Base-by-base conservation (phyloP, 1,284 basidiomycete genomes). In the Termitomyces sp. region DNA sequence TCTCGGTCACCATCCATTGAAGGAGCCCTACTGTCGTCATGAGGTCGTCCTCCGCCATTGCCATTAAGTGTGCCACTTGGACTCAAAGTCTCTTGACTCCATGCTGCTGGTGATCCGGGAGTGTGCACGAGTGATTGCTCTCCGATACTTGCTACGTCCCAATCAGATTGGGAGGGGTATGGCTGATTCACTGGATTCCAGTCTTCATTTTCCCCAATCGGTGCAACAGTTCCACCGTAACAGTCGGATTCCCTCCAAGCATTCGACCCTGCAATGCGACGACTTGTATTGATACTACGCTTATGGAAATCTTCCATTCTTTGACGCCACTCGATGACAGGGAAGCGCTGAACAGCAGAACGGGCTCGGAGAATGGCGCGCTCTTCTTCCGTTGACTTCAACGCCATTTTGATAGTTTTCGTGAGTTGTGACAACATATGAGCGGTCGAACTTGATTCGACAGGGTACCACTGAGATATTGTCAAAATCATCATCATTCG, bases 341-440 rank as follows among this genome's bases (percentile, higher is more conserved):
- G 93, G 87, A 96, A 96, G 66, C 93, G 89, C 64, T 95, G 93
- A 5, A 95, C 81, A 19, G 93, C 93, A 35, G 93, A 95, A 46
- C 93, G 84, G 37, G 93, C 93, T 66, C 92, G 88, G 14, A 96
- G 79, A 62, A 96, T 84, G 9, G 93, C 91, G 57, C 93, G 86
- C 62, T 95, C 92, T 68, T 95, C 88, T 62, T 91, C 82, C 0
- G 87, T 84, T 6, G 93, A 94, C 69, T 91, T 95, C 60, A 95
- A 75, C 3, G 93, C 93, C 72, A 94, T 80, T 69, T 94, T 95
- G 76, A 96, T 86, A 11, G 93, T 95, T 73, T 95, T 95, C 18
- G 88, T 87, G 58, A 95, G 72, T 68, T 96, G 93, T n/a, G 93
- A 95, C 63, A 94, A 76, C 91, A 96, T 92, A 72, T 96, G 93